These are phyloP conservation scores for Solanum ossicruentum DNA, from an alignment of 257 asterid genomes.

Conservation along the genomic window DNA sequence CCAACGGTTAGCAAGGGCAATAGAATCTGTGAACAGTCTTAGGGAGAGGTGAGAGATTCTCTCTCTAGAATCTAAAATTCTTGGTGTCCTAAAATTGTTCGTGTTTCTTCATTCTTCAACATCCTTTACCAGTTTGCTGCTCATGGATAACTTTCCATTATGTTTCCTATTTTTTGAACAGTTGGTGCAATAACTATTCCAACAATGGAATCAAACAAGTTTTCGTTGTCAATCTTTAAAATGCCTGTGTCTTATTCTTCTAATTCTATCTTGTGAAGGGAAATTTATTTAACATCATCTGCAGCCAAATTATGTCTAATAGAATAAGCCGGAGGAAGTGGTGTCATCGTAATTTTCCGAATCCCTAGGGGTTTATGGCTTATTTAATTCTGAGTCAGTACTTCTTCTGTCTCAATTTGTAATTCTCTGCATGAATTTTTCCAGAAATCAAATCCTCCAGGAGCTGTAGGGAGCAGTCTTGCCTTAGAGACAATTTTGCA, in stretches of 20 bases:
- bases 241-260: neutral
- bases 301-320: neutral
- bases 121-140: neutral
- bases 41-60: neutral
- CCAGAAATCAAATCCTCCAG: conserved; percentile 79
- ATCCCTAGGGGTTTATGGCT: neutral
- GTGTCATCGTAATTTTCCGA: neutral
- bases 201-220: neutral
- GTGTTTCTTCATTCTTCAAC: neutral
- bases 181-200: neutral
- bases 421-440: conserved; percentile 2
- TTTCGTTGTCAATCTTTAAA: neutral
- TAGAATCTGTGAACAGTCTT: neutral
- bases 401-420: neutral
- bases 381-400: neutral
- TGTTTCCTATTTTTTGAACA: neutral
- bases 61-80: neutral
- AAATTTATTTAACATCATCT: neutral
- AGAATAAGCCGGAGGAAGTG: neutral
- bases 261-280: neutral
- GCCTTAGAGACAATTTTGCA: conserved; percentile 81
- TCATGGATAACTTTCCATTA: neutral
- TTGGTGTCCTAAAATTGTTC: neutral
- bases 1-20: neutral
- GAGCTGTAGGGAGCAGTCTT: conserved; percentile 92